A percentile compares a stretch with the other conserved stretches of the same genome.
phyloP scores from a whole-genome alignment of 768 basidiomycete species.

The Leucocoprinus leucothites region DNA sequence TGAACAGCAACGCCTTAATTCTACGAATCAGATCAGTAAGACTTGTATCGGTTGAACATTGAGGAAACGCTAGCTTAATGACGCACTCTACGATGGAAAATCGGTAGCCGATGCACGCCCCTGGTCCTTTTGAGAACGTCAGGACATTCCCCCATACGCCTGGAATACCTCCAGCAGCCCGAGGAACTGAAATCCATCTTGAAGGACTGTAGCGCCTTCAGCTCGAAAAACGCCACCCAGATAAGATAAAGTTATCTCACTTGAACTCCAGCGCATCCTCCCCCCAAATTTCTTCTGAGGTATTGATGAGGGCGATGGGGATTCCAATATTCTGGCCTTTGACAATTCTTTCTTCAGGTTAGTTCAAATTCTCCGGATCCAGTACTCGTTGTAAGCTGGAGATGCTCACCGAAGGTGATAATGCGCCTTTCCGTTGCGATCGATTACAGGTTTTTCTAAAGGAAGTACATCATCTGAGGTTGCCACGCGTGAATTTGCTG shows the following conservation, averaged over 20 bases:
- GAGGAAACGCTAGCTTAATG: neutral
- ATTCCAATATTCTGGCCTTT: constrained; percentile 44
- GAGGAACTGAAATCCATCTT: constrained; percentile 51
- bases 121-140: constrained; percentile 60
- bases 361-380: neutral
- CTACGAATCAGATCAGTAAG: constrained; percentile 10
- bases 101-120: constrained; percentile 63
- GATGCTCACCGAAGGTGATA: constrained; percentile 33
- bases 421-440: constrained; percentile 37
- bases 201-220: constrained; percentile 45
- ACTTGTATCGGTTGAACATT: neutral
- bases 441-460: constrained; percentile 41
- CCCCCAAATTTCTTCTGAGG: constrained; percentile 54
- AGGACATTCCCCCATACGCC: constrained; percentile 56
- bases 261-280: constrained; percentile 57
- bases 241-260: constrained; percentile 24
- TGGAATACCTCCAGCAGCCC: constrained; percentile 41
- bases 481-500: constrained; percentile 39
- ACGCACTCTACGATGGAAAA: constrained; percentile 62
- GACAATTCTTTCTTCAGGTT: constrained; percentile 23
- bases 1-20: constrained; percentile 39
- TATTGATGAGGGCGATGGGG: constrained; percentile 51
- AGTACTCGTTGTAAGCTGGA: neutral
- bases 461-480: constrained; percentile 51
- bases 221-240: neutral